Base-by-base conservation (phyloP, 352 stramenopile genomes). In the Phytophthora capsici region DNA sequence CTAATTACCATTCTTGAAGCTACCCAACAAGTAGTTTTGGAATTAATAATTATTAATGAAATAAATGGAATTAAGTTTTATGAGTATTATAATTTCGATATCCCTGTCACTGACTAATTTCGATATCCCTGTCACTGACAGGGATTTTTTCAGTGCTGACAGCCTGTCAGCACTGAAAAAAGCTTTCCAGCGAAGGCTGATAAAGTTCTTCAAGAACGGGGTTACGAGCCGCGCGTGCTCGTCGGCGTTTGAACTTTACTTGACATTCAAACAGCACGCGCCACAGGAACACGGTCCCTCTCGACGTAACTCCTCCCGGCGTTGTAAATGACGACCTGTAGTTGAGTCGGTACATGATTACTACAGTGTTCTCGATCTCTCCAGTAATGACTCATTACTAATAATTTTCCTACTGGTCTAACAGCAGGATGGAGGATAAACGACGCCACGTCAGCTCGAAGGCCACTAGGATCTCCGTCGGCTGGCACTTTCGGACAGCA, bases 251-350 rank as follows among this genome's bases (percentile, higher is more conserved):
- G 41, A 65, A 67, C 49, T 54, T 50, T 20, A 57, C 50, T 22
- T 72, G 64, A 17, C 71, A 68, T 46, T 84, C 66, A 0, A 48
- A 63, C 6, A 78, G 59, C 3, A 57, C 52, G 3, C 75, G 73
- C 80, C 75, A 89, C n/a, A 86, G 75, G 9, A 85, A 64, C 66
- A 86, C 80, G 68, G 12, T 79, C 59, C 0, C 28, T 44, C 26
- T 86, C 69, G 1, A 73, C 56, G 22, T 80, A 89, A 40, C 71
- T 51, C 4, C 66, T 65, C 58, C 84, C 67, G 2, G 75, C 73
- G 12, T 16, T 30, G 23, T 70, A 66, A 7, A 56, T 7, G 3
- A 44, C 20, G 12, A 23, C 6, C 57, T 45, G 28, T 50, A 68
- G 2, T 32, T 62, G 8, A 51, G 3, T 1, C 32, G 30, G 8